phyloP scores from a whole-genome alignment of 1,284 basidiomycete species.

The Pyrrhoderma lamaoense region DNA sequence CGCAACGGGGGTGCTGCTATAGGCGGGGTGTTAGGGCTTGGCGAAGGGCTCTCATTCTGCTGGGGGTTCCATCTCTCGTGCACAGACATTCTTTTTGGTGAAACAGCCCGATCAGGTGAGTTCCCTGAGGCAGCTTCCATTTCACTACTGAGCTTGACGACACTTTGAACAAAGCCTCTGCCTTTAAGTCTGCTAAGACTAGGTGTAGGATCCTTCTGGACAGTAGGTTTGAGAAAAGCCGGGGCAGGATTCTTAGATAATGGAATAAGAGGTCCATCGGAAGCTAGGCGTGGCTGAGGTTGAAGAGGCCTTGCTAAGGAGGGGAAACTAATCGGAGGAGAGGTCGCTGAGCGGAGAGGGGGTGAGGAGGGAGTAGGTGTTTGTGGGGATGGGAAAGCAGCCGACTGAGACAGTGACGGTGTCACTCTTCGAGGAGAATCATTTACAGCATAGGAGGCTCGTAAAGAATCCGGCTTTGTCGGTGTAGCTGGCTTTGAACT shows the following conservation, averaged over 20 bases:
- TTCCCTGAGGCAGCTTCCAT: constrained; percentile 30
- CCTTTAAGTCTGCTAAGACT: constrained; percentile 76
- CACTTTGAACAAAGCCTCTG: constrained; percentile 73
- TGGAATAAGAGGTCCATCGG: constrained; percentile 39
- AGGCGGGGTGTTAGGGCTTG: constrained; percentile 19
- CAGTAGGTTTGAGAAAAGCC: constrained; percentile 49
- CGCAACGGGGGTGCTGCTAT: constrained; percentile 14
- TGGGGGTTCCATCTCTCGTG: constrained; percentile 58
- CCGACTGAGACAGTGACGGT: neutral
- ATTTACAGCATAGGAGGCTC: constrained; percentile 7
- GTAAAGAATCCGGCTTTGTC: constrained; percentile 16
- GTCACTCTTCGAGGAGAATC: neutral
- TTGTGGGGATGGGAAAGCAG: neutral
- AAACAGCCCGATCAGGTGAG: constrained; percentile 14
- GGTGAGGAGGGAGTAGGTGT: constrained; percentile 4
- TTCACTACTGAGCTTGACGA: constrained; percentile 60
- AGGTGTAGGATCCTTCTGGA: constrained; percentile 65
- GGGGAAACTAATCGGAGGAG: constrained; percentile 33
- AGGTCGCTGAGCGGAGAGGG: constrained; percentile 26
- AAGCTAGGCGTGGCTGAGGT: constrained; percentile 36
- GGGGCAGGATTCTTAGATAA: constrained; percentile 41
- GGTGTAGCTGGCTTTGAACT: constrained; percentile 6
- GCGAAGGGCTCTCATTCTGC: constrained; percentile 1
- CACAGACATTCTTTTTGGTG: constrained; percentile 36
- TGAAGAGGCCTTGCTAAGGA: constrained; percentile 51